phyloP scores from a whole-genome alignment of 495 filamentous ascomycete genomes.

The Aspergillus coremiiformis region DNA sequence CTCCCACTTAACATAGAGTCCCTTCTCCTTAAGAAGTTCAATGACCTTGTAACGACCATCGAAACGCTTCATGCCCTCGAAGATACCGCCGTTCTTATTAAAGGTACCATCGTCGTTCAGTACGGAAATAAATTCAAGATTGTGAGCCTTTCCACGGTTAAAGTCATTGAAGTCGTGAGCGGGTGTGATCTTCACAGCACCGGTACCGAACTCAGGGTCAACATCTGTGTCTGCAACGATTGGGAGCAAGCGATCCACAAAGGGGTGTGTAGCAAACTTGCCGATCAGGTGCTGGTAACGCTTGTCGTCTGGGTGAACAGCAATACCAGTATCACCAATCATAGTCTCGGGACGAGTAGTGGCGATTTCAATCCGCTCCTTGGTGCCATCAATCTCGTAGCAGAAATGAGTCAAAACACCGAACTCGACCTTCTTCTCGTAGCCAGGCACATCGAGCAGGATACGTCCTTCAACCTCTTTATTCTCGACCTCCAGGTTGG shows the following conservation, averaged over 20 bases:
- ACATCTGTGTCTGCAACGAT: constrained; percentile 67
- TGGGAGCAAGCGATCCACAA: constrained; percentile 57
- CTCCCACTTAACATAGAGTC: constrained; percentile 70
- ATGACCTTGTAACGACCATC: constrained; percentile 66
- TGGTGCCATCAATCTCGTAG: constrained; percentile 58
- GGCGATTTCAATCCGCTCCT: constrained; percentile 64
- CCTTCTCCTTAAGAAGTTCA: constrained; percentile 59
- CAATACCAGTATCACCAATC: constrained; percentile 70
- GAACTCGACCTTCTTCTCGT: constrained; percentile 63
- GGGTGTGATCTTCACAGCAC: constrained; percentile 73
- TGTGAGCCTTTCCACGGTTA: constrained; percentile 59
- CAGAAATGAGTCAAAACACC: constrained; percentile 64
- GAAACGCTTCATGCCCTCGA: constrained; percentile 65
- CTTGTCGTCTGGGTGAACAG: constrained; percentile 68
- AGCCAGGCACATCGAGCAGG: constrained; percentile 57
- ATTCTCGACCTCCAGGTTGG: constrained; percentile 69
- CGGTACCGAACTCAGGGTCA: constrained; percentile 69
- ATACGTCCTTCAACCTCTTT: constrained; percentile 64
- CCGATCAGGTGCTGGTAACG: constrained; percentile 58
- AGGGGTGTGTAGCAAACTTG: constrained; percentile 63
- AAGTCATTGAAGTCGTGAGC: constrained; percentile 77
- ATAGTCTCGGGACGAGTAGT: constrained; percentile 79
- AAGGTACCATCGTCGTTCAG: constrained; percentile 57
- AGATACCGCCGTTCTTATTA: constrained; percentile 55
- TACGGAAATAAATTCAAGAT: constrained; percentile 45